Conservation (phyloP, 768 basidiomycete species). For the Trametes maxima region DNA sequence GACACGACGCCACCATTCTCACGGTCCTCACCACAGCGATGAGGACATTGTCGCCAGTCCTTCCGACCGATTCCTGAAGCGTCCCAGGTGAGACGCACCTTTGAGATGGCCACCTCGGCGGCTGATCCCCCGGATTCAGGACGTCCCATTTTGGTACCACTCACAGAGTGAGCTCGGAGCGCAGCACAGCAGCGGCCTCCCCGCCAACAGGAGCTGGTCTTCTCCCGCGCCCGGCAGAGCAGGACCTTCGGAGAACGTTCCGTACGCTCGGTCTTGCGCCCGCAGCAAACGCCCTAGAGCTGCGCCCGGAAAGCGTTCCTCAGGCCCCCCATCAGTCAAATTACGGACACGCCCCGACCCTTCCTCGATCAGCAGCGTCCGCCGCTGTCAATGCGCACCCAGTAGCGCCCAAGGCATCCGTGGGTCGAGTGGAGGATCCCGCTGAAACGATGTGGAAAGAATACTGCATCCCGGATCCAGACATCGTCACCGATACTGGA, state of each 20-base stretch:
- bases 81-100: conserved; percentile 10
- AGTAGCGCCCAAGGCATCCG: conserved; percentile 5
- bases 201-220: background rate
- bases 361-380: conserved; percentile 6
- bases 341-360: conserved; percentile 1
- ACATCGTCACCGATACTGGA: background rate
- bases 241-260: background rate
- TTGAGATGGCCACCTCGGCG: background rate
- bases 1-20: conserved; percentile 1
- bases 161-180: background rate
- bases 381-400: background rate
- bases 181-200: background rate
- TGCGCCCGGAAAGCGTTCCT: background rate
- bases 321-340: conserved; percentile 13
- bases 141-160: background rate
- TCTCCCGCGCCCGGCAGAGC: background rate
- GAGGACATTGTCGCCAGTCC: conserved; percentile 6
- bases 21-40: conserved; percentile 5
- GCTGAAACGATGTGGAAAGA: background rate
- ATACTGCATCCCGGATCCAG: conserved; percentile 1
- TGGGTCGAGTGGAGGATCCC: conserved; percentile 3
- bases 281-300: conserved; percentile 7
- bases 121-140: background rate
- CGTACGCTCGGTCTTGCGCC: conserved; percentile 9
- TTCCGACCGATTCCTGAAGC: conserved; percentile 22